Percentiles rank a stretch among this genome's conserved stretches.
Conservation (phyloP, 2,329 filamentous ascomycete genomes). For the Sphaceloma murrayae region DNA sequence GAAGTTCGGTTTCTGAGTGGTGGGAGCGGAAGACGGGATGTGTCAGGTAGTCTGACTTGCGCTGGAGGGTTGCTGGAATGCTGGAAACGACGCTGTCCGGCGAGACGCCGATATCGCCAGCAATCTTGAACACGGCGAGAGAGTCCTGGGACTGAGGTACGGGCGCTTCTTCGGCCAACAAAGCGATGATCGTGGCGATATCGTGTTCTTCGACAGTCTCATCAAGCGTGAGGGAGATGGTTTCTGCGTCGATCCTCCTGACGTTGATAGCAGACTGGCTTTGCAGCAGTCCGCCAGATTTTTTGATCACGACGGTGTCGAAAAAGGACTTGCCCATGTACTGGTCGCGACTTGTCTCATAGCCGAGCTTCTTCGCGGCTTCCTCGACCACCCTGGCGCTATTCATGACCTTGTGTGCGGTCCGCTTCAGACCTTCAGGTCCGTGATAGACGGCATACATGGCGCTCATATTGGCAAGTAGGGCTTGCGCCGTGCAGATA, state of each 20-base stretch:
- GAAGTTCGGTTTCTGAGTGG: constrained; percentile 87
- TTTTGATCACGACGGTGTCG: constrained; percentile 64
- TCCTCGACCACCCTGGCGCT: constrained; percentile 44
- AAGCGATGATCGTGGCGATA: constrained; percentile 46
- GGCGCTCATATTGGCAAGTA: constrained; percentile 91
- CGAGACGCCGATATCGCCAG: constrained; percentile 31
- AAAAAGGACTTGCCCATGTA: constrained; percentile 50
- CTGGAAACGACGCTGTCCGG: constrained; percentile 25
- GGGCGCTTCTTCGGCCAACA: constrained; percentile 21
- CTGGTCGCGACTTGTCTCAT: constrained; percentile 48
- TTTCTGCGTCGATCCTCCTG: constrained; percentile 49
- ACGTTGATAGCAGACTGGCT: constrained; percentile 52
- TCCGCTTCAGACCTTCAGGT: constrained; percentile 68
- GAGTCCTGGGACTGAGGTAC: constrained; percentile 20
- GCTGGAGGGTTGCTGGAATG: constrained; percentile 53
- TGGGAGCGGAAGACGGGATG: constrained; percentile 93
- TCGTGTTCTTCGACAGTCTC: constrained; percentile 56
- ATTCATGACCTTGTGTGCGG: constrained; percentile 67
- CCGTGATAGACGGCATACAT: constrained; percentile 94
- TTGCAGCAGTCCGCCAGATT: constrained; percentile 20
- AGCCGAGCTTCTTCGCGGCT: constrained; percentile 49
- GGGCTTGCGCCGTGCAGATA: constrained; percentile 88
- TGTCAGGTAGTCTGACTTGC: constrained; percentile 67
- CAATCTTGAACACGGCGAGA: constrained; percentile 27
- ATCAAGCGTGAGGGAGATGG: constrained; percentile 67